Percentiles rank a stretch among this genome's conserved stretches.
Evolutionary conservation across 495 filamentous ascomycete species (phyloP).

Genomic region (Schizothecium vesticola): DNA sequence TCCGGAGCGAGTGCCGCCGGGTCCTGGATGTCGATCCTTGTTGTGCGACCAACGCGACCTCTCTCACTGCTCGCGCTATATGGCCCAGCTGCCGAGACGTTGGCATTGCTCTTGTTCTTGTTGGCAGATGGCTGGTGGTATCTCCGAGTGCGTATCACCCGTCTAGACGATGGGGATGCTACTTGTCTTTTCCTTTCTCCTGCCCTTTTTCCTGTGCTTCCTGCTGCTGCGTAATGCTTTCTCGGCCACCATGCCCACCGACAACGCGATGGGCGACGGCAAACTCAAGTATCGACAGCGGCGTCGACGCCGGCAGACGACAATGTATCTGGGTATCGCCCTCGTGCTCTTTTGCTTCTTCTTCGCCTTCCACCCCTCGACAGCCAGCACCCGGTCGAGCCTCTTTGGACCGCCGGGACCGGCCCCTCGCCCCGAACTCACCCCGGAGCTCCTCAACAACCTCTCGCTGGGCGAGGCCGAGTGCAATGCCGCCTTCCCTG

Average conservation of each 20-base stretch:
- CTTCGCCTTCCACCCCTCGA: constrained; percentile 18
- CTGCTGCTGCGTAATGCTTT: neutral
- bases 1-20: constrained; percentile 20
- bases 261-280: constrained; percentile 17
- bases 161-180: neutral
- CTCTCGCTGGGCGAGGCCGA: constrained; percentile 36
- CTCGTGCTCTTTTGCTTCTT: constrained; percentile 36
- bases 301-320: constrained; percentile 31
- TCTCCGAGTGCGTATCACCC: neutral
- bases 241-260: neutral
- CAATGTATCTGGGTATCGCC: constrained; percentile 23
- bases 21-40: neutral
- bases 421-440: constrained; percentile 2
- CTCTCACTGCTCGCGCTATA: neutral
- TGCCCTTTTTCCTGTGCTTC: neutral
- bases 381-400: constrained; percentile 8
- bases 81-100: neutral
- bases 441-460: constrained; percentile 32
- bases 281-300: constrained; percentile 17
- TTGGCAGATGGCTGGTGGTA: neutral
- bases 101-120: neutral
- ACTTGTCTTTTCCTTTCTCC: neutral
- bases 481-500: constrained; percentile 42
- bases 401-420: neutral
- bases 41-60: neutral